Evolutionary conservation across 768 basidiomycete species (phyloP).

Genomic region (Mrakia frigida): DNA sequence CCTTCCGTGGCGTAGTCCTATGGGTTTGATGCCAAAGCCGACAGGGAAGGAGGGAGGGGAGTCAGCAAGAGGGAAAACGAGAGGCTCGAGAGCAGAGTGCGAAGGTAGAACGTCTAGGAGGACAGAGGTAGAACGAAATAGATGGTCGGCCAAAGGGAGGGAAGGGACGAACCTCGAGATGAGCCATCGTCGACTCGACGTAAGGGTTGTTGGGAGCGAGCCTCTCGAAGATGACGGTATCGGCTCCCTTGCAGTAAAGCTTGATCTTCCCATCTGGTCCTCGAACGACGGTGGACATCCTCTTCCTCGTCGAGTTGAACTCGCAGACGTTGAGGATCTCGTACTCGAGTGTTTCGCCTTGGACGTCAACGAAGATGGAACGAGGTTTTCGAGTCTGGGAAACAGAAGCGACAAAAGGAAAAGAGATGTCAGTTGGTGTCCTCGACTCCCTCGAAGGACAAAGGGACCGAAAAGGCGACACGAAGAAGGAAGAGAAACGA

Average conservation of each 20-base stretch:
- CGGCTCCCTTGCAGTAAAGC: conserved; percentile 93
- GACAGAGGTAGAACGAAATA: not conserved
- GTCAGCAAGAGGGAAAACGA: no score
- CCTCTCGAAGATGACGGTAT: conserved; percentile 93
- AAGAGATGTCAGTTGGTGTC: conserved; percentile 10
- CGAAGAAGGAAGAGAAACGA: no score
- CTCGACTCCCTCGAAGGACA: not conserved
- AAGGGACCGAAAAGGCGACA: not conserved
- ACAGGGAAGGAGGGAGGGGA: not conserved
- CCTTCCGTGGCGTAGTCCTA: conserved; percentile 96
- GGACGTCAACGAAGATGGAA: conserved; percentile 81
- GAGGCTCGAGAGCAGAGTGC: no score
- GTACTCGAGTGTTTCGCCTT: conserved; percentile 68
- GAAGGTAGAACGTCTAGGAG: not conserved
- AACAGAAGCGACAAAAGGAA: not conserved
- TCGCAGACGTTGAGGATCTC: conserved; percentile 95
- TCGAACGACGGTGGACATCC: conserved; percentile 93
- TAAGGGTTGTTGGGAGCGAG: conserved; percentile 70
- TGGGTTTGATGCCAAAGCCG: not conserved
- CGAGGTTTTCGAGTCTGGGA: conserved; percentile 85
- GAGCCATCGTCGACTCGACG: conserved; percentile 76
- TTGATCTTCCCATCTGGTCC: conserved; percentile 86
- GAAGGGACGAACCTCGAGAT: conserved; percentile 67
- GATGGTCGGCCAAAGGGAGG: no score
- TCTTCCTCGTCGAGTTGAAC: conserved; percentile 95